Evolutionary conservation across 345 rosid species (phyloP).

Genomic region (Linum trigynum): DNA sequence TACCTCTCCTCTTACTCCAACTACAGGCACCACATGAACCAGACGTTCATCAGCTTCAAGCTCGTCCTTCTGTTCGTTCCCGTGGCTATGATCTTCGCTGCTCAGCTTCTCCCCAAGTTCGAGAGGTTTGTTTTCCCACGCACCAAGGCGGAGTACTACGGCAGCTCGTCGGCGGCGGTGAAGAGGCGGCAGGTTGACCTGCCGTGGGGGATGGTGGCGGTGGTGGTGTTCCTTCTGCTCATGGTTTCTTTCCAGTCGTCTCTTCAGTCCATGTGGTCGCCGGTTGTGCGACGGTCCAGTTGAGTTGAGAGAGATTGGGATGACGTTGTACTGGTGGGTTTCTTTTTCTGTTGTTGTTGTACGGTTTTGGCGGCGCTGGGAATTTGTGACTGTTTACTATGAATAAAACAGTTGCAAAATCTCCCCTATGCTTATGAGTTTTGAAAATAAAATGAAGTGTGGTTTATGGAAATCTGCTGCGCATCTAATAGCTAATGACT

Average conservation of each 20-base stretch:
- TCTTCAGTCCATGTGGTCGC: conserved; percentile 55
- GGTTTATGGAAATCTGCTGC: no score
- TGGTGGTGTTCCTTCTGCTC: conserved; percentile 44
- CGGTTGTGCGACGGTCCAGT: conserved; percentile 25
- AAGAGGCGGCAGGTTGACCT: conserved; percentile 12
- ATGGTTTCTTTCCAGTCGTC: conserved; percentile 58
- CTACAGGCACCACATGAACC: conserved; percentile 42
- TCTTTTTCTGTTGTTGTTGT: neutral
- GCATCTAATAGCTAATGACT: no score
- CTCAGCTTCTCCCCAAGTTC: conserved; percentile 19
- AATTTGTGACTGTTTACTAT: no score
- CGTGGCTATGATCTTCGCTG: conserved; percentile 40
- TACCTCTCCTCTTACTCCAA: conserved; percentile 41
- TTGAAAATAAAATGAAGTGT: no score
- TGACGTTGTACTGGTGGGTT: neutral
- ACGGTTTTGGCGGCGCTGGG: no score
- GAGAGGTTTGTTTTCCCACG: conserved; percentile 24
- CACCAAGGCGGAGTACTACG: conserved; percentile 18
- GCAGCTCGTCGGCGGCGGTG: conserved; percentile 14
- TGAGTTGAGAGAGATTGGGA: no score
- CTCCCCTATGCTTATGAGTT: no score
- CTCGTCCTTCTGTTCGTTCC: conserved; percentile 50
- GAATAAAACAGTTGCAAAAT: no score
- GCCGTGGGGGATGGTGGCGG: conserved; percentile 49
- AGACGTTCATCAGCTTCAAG: conserved; percentile 36